Base-by-base conservation (phyloP, 768 basidiomycete genomes). In the Tylopilus sp. region DNA sequence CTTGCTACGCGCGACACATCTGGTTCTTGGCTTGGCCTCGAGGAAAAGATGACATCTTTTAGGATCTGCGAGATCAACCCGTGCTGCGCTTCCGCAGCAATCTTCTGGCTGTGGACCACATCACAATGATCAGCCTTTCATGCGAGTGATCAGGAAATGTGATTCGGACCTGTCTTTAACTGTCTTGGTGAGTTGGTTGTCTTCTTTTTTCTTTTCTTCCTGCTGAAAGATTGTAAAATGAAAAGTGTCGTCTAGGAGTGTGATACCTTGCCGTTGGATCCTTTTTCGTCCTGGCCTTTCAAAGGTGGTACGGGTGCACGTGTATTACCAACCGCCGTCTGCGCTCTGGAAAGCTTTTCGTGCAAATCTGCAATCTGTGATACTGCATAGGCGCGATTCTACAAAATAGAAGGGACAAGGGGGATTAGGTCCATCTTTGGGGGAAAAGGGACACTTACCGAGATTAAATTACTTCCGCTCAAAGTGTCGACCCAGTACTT, bases 401-500 rank as follows among this genome's bases (percentile, higher is more conserved):
- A 59, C 8, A 21, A 13, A 1, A 23, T n/a, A 21, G 5, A 5
- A 38, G 2, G 13, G 1, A 6, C 9, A 17, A 51, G 7, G 21
- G 26, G 18, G 7, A 28, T 30, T 7, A 18, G 7, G n/a, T 25
- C 36, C 30, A 22, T 1, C 31, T 12, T 2, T 4, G 40, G 15
- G 15, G 38, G 11, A 0, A 11, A 28, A 18, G 6, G 7, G 46
- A 18, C 4, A 68, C 84, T 26, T 51, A 98, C 95, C 20, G 93
- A 93, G 45, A 98, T 88, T 43, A 98, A 69, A 5, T 94, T 88
- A 63, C 91, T 95, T 64, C 92, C 91, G 60, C 90, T 92, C 35
- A 99, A 76, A 3, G 97, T 99, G 61, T 94, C 94, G 22, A 97
- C 92, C 97, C 97, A 99, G 62, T 99, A 99, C 71, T 98, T 98